Evolutionary conservation across 805 yeast genomes (phyloP).

Genomic region (Saccharomycopsis babjevae): DNA sequence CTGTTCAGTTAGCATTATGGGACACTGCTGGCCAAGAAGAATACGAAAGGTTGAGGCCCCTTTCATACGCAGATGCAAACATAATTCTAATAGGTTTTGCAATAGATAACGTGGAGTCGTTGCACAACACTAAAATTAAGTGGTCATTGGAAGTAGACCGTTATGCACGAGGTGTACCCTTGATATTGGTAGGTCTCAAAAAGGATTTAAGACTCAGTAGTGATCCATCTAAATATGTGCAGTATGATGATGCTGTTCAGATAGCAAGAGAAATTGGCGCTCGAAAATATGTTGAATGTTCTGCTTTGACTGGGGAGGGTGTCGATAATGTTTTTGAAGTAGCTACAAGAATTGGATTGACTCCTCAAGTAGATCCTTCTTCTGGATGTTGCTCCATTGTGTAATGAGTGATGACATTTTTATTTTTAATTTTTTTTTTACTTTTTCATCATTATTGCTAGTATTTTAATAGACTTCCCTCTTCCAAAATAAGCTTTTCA

Average conservation of each 20-base stretch:
- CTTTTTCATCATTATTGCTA: background rate
- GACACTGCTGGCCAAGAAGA: conserved; percentile 98
- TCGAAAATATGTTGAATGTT: conserved; percentile 72
- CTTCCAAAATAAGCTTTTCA: background rate
- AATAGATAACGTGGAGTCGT: conserved; percentile 72
- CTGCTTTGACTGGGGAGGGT: conserved; percentile 88
- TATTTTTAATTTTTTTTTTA: background rate
- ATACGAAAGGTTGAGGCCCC: conserved; percentile 79
- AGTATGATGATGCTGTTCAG: conserved; percentile 47
- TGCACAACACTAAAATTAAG: conserved; percentile 71
- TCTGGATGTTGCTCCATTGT: conserved; percentile 34
- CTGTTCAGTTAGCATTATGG: conserved; percentile 83
- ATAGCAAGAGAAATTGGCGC: conserved; percentile 79
- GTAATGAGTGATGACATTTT: conserved; percentile 4
- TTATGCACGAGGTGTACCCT: conserved; percentile 74
- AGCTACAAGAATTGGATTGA: conserved; percentile 50
- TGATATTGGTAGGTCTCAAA: conserved; percentile 72
- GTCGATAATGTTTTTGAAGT: conserved; percentile 90
- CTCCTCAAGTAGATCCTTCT: conserved; percentile 40
- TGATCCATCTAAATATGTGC: conserved; percentile 36
- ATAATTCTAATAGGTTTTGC: conserved; percentile 82
- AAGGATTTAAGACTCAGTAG: conserved; percentile 57
- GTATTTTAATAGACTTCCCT: background rate
- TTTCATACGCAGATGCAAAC: conserved; percentile 81
- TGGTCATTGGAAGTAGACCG: conserved; percentile 80